Evolutionary conservation across 2,329 filamentous ascomycete species (phyloP).

Genomic region (Leptographium procerum): DNA sequence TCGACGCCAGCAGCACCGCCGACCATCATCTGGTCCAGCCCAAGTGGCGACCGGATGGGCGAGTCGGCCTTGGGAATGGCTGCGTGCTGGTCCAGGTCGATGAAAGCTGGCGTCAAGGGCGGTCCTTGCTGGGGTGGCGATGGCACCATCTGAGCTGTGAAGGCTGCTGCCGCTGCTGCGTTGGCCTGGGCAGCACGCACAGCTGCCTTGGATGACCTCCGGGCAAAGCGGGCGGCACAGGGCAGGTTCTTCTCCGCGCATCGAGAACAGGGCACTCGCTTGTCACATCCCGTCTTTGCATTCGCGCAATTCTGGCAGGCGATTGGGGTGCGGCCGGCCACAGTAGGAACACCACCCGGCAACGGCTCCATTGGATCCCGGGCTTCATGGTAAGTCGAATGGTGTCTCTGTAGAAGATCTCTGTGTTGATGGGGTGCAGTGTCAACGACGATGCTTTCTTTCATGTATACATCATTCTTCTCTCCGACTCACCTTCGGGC

Average conservation of each 20-base stretch:
- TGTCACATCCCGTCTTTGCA: slow-evolving; percentile 41
- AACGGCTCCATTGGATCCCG: slow-evolving; percentile 33
- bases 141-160: slow-evolving; percentile 12
- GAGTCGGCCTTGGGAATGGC: slow-evolving; percentile 10
- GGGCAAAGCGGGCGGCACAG: slow-evolving; percentile 37
- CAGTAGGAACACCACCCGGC: slow-evolving; percentile 29
- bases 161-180: slow-evolving; percentile 22
- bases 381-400: slow-evolving; percentile 39
- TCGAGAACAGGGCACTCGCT: slow-evolving; percentile 35
- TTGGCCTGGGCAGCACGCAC: slow-evolving; percentile 30
- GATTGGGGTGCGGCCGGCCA: slow-evolving; percentile 32
- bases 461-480: background rate
- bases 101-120: slow-evolving; percentile 23
- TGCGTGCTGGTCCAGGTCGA: slow-evolving; percentile 25
- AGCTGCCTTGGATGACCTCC: slow-evolving; percentile 37
- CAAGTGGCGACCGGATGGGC: background rate
- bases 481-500: slow-evolving; percentile 28
- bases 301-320: slow-evolving; percentile 38
- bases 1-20: slow-evolving; percentile 3
- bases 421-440: slow-evolving; percentile 18
- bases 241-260: slow-evolving; percentile 37
- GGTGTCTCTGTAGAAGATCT: slow-evolving; percentile 39
- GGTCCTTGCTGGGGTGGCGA: slow-evolving; percentile 15
- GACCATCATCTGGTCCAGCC: slow-evolving; percentile 7
- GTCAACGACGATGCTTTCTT: background rate